These are phyloP conservation scores for Suillus subalutaceus DNA, from an alignment of 768 basidiomycete genomes.

Conservation along the genomic window DNA sequence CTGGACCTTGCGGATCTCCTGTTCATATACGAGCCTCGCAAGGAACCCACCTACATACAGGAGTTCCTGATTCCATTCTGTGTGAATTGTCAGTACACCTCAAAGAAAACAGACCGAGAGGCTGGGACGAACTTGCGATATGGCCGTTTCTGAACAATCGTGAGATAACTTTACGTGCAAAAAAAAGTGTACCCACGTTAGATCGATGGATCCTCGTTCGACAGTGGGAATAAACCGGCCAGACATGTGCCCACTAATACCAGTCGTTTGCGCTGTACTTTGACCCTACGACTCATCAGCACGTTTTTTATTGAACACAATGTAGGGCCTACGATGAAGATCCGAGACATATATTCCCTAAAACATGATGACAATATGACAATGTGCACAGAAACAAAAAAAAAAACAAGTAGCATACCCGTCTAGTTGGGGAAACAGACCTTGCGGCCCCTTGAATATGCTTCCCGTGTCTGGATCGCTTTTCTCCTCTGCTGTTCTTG, in stretches of 20 bases:
- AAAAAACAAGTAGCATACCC: constrained; percentile 46
- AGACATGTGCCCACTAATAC: constrained; percentile 63
- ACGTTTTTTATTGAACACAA: neutral
- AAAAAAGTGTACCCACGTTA: constrained; percentile 56
- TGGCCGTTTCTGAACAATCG: constrained; percentile 66
- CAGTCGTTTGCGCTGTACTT: constrained; percentile 89
- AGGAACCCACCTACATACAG: constrained; percentile 82
- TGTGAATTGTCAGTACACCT: constrained; percentile 3
- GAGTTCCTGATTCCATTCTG: constrained; percentile 91
- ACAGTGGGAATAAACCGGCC: constrained; percentile 94
- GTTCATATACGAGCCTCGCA: constrained; percentile 80
- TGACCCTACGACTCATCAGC: constrained; percentile 58
- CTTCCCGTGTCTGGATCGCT: constrained; percentile 62
- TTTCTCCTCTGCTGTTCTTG: constrained; percentile 64
- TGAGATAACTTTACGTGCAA: neutral
- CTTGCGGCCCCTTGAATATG: constrained; percentile 63
- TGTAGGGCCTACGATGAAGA: constrained; percentile 67
- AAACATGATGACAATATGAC: constrained; percentile 29
- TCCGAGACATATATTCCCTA: constrained; percentile 50
- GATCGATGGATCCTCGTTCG: constrained; percentile 89
- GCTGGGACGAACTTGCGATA: constrained; percentile 60
- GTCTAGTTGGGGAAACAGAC: constrained; percentile 78
- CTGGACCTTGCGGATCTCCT: constrained; percentile 65
- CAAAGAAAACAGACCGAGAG: neutral
- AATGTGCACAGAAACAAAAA: neutral